phyloP scores from a whole-genome alignment of 1,139 yeast genomes.

The Citeromyces hawaiiensis region DNA sequence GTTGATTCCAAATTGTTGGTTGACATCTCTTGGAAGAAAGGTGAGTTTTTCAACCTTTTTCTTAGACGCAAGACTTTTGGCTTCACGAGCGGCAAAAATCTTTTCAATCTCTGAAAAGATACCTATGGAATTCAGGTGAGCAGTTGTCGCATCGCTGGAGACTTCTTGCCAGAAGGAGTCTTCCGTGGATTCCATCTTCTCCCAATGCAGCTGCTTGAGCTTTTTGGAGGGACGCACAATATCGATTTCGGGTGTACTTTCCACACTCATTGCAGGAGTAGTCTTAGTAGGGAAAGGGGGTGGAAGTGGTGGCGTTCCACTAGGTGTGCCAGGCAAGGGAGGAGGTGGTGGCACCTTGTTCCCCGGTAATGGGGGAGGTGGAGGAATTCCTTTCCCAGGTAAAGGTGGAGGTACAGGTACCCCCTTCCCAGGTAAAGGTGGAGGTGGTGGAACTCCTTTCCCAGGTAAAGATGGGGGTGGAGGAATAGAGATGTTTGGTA shows the following conservation, averaged over 20 bases:
- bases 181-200: constrained; percentile 49
- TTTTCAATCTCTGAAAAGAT: constrained; percentile 64
- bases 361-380: constrained; percentile 19
- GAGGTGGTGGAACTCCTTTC: constrained; percentile 13
- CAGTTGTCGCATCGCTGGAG: constrained; percentile 2
- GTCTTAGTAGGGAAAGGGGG: constrained; percentile 1
- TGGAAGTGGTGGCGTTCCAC: constrained; percentile 1
- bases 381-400: constrained; percentile 12
- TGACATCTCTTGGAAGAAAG: constrained; percentile 65
- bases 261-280: not conserved
- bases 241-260: constrained; percentile 9
- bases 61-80: constrained; percentile 31
- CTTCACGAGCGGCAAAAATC: constrained; percentile 71
- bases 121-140: constrained; percentile 26
- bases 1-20: constrained; percentile 88
- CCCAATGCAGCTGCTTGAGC: constrained; percentile 79
- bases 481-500: constrained; percentile 16
- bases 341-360: constrained; percentile 1
- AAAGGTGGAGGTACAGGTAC: constrained; percentile 22
- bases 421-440: constrained; percentile 16
- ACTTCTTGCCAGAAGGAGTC: constrained; percentile 49
- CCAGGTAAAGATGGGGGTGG: constrained; percentile 18
- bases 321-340: not conserved
- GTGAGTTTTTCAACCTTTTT: constrained; percentile 35
- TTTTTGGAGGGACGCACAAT: constrained; percentile 69